Evolutionary conservation across 192 early-diverging fungal genomes (phyloP).

Genomic region (Chytriomyces sp.): DNA sequence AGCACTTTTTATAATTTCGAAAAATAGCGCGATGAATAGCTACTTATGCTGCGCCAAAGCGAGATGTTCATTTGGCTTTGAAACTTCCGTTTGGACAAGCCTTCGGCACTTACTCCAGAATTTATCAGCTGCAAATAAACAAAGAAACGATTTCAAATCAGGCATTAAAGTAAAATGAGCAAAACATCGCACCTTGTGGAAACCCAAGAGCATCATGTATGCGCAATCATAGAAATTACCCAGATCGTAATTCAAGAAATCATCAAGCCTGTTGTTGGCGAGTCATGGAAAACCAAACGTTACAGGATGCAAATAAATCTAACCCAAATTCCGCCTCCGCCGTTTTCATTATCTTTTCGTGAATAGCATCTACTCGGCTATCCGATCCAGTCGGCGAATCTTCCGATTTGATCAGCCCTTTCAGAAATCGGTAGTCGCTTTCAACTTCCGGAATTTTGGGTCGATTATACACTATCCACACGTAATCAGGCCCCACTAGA

Average conservation of each 20-base stretch:
- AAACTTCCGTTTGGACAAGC: no score
- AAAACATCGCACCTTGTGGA: conserved; percentile 7
- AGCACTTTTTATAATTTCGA: no score
- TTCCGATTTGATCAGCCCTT: background rate
- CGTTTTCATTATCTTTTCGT: conserved; percentile 7
- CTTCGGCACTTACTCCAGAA: no score
- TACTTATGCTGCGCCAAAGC: no score
- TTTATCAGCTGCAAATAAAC: background rate
- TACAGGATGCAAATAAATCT: background rate
- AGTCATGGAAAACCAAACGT: background rate
- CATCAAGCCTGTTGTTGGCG: no score
- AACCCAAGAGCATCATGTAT: conserved; percentile 20
- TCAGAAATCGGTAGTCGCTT: background rate
- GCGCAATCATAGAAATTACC: background rate
- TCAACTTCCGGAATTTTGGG: background rate
- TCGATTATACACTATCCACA: background rate
- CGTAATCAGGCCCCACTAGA: background rate
- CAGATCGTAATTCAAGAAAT: no score
- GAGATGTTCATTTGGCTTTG: no score
- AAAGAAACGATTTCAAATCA: background rate
- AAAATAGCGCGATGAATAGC: no score
- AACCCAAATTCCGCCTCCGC: background rate
- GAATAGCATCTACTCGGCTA: background rate
- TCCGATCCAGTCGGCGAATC: background rate
- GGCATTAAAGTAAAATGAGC: background rate